phyloP scores from a whole-genome alignment of 2,329 filamentous ascomycete species.

The Fonsecaea nubica region DNA sequence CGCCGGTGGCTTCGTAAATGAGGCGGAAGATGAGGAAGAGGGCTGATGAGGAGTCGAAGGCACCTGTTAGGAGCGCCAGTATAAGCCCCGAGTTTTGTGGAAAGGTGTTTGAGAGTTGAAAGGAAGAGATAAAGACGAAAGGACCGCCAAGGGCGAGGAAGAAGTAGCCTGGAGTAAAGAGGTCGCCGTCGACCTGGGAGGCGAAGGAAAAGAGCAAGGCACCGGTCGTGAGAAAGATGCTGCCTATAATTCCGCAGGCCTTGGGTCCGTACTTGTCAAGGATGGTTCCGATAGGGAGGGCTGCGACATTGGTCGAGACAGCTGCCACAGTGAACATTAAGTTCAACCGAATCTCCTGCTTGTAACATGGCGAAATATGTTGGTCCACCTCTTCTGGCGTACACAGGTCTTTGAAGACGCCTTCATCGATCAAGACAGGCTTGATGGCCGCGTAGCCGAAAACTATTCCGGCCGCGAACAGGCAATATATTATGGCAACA shows the following conservation, averaged over 20 bases:
- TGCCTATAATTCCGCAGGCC: conserved; percentile 74
- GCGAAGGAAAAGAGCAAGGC: conserved; percentile 75
- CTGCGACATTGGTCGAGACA: conserved; percentile 84
- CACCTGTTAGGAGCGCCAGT: conserved; percentile 77
- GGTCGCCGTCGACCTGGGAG: conserved; percentile 71
- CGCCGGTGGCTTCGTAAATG: conserved; percentile 66
- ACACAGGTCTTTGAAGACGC: conserved; percentile 73
- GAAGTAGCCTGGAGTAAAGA: conserved; percentile 74
- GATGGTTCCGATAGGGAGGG: conserved; percentile 82
- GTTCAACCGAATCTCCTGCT: conserved; percentile 71
- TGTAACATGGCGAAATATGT: conserved; percentile 61
- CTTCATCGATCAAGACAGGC: conserved; percentile 75
- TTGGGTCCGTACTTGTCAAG: conserved; percentile 83
- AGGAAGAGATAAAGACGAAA: conserved; percentile 81
- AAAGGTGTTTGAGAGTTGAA: conserved; percentile 85
- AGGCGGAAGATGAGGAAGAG: conserved; percentile 77
- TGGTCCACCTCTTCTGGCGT: conserved; percentile 58
- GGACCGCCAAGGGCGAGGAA: conserved; percentile 79
- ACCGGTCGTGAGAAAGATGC: conserved; percentile 71
- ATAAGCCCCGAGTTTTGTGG: conserved; percentile 79
- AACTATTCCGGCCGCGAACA: conserved; percentile 78
- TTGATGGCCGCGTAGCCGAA: conserved; percentile 88
- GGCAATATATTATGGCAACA: conserved; percentile 72
- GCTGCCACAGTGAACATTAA: conserved; percentile 92
- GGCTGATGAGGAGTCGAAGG: conserved; percentile 82